These are phyloP conservation scores for Curvularia sp. DNA, from an alignment of 2,329 filamentous ascomycete genomes.

Conservation along the genomic window DNA sequence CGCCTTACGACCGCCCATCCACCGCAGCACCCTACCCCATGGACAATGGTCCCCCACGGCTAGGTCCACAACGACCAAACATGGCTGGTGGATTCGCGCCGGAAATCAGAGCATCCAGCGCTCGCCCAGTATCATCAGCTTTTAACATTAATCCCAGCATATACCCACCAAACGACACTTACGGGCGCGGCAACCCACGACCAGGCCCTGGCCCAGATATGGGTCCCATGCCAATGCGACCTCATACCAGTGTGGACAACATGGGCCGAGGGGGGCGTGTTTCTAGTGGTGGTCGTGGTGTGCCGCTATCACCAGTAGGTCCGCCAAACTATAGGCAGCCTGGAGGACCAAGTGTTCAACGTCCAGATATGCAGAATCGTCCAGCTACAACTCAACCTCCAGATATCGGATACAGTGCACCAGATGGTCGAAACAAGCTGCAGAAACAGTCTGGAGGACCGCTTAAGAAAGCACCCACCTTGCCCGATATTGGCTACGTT, in stretches of 20 bases:
- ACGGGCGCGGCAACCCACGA: constrained; percentile 40
- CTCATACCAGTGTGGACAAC: constrained; percentile 48
- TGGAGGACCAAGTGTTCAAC: constrained; percentile 49
- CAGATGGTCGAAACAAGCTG: constrained; percentile 55
- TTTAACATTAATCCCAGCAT: constrained; percentile 60
- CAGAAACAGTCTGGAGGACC: constrained; percentile 48
- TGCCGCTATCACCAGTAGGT: constrained; percentile 40
- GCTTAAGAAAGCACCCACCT: constrained; percentile 42
- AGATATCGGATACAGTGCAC: constrained; percentile 54
- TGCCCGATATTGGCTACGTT: constrained; percentile 50
- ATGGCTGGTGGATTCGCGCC: constrained; percentile 54
- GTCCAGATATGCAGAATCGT: constrained; percentile 42
- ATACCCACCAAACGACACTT: constrained; percentile 44
- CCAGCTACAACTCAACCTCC: constrained; percentile 52
- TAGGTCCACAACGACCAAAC: constrained; percentile 38
- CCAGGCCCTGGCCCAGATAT: constrained; percentile 36
- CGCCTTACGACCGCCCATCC: constrained; percentile 54
- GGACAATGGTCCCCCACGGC: constrained; percentile 67
- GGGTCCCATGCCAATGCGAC: constrained; percentile 46
- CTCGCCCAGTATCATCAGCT: constrained; percentile 57
- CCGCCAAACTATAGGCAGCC: constrained; percentile 49
- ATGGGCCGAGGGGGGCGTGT: constrained; percentile 46
- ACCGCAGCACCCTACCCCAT: constrained; percentile 74
- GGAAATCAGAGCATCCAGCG: constrained; percentile 59
- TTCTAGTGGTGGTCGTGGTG: constrained; percentile 38